Evolutionary conservation across 352 stramenopile species (phyloP).

Genomic region (Pythium apleroticum): DNA sequence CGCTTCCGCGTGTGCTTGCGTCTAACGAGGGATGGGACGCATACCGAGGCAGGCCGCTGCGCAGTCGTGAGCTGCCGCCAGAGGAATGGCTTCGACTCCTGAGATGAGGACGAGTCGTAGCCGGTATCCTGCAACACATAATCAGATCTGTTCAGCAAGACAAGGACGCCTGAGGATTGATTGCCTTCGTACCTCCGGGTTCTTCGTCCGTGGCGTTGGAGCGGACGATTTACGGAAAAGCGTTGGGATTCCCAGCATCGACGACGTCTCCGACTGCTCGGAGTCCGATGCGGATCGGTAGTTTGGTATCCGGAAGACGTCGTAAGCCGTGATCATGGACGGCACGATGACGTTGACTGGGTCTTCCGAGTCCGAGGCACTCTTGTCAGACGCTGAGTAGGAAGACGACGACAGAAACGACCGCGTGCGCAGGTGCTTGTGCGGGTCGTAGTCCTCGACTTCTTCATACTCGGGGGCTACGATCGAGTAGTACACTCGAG

Average conservation of each 20-base stretch:
- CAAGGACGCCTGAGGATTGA: too few species aligned
- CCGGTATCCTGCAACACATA: constrained; percentile 10
- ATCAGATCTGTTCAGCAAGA: too few species aligned
- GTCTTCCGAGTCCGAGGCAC: constrained; percentile 27
- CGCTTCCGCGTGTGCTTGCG: constrained; percentile 38
- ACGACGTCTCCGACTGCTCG: constrained; percentile 58
- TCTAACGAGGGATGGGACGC: constrained; percentile 42
- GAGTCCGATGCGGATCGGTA: constrained; percentile 40
- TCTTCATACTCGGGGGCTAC: constrained; percentile 25
- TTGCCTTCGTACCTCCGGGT: constrained; percentile 10
- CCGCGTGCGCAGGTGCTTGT: constrained; percentile 11
- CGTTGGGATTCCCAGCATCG: constrained; percentile 29
- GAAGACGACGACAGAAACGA: constrained; percentile 1
- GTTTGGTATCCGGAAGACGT: constrained; percentile 35
- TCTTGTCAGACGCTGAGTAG: constrained; percentile 28
- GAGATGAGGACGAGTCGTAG: constrained; percentile 18
- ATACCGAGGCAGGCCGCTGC: constrained; percentile 59
- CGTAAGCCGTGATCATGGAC: constrained; percentile 30
- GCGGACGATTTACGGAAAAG: constrained; percentile 58
- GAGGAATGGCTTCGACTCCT: constrained; percentile 53
- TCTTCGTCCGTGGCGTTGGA: constrained; percentile 50
- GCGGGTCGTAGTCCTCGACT: constrained; percentile 33
- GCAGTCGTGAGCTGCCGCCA: constrained; percentile 53
- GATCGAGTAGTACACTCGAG: constrained; percentile 22
- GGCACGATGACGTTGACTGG: not conserved